These are phyloP conservation scores for Podospora fimiseda DNA, from an alignment of 495 filamentous ascomycete genomes.

Conservation along the genomic window DNA sequence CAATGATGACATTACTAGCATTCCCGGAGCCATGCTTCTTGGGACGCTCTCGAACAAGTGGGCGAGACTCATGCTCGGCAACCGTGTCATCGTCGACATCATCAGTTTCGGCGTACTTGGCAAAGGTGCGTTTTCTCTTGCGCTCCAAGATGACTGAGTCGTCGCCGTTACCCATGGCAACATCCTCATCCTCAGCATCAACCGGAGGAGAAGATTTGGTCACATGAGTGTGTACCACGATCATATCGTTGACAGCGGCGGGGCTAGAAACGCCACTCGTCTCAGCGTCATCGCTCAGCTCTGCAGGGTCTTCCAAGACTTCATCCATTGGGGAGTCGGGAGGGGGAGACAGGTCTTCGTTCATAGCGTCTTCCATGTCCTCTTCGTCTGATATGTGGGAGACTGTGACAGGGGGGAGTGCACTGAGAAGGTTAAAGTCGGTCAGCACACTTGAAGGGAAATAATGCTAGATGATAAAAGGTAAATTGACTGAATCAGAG, in stretches of 20 bases:
- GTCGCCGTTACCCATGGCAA: conserved; percentile 34
- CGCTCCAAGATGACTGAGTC: conserved; percentile 1
- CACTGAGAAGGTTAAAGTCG: not conserved
- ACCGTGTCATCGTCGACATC: conserved; percentile 24
- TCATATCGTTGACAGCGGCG: conserved; percentile 37
- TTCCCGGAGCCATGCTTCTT: conserved; percentile 26
- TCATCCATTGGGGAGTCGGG: conserved; percentile 13
- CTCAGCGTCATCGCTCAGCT: conserved; percentile 6
- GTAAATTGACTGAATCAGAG: no score
- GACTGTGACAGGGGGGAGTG: not conserved
- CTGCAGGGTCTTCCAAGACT: not conserved
- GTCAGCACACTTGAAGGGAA: no score
- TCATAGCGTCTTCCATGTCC: conserved; percentile 11
- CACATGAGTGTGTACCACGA: conserved; percentile 38
- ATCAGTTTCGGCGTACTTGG: conserved; percentile 33
- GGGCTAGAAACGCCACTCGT: conserved; percentile 28
- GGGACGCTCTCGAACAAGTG: conserved; percentile 6
- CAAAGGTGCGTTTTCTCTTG: conserved; percentile 45
- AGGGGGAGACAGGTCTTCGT: conserved; percentile 23
- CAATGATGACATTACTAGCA: conserved; percentile 41
- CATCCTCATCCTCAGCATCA: conserved; percentile 26
- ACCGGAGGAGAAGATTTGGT: conserved; percentile 25
- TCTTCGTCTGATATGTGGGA: not conserved
- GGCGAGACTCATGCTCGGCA: conserved; percentile 17
- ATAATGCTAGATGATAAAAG: no score